Evolutionary conservation across 768 basidiomycete genomes (phyloP), one percentile per base, ranked within the genome.

Genomic region (Kwoniella bestiolae): DNA sequence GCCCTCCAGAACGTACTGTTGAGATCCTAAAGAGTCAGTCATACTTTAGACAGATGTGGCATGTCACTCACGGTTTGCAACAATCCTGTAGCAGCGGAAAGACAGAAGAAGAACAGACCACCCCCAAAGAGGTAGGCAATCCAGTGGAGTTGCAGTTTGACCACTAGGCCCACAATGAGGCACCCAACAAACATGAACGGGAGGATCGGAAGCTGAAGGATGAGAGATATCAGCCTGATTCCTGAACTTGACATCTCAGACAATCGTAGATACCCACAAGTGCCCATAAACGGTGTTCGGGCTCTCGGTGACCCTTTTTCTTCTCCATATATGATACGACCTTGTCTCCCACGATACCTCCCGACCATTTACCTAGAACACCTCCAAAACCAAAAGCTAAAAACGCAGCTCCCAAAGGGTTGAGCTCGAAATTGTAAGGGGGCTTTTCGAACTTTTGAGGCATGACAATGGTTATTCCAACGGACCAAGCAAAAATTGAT

Each of bases 171-270:
- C 56, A 63, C 58, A 52, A 65, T 61, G 38, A 72, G 55, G 16
- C 65, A 55, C 3, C 71, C 71, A 35, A 72, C 51, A 51, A 75
- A 63, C 68, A 72, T 70, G 61, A 75, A 68, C 3, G 73, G 73
- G 3, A 75, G 66, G 31, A 75, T 65, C 0, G 71, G 70, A 12
- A 75, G 28, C 65, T 63, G 60, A 1, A 45, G 2, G 12, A n/a
- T 47, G 8, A 47, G 21, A 47, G 1, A 8, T n/a, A 11, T 25
- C n/a, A 47, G 18, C 18, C 18, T 8, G n/a, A n/a, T 47, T 47
- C 9, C 46, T 47, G 8, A 12, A 47, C 21, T n/a, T n/a, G 23
- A 1, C n/a, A 8, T 25, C 46, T 12, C n/a, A 26, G 11, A 25
- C 1, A 4, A n/a, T 16, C 16, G 28, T 12, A 23, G 21, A 26